Evolutionary conservation across 257 asterid genomes (phyloP), one percentile per base, ranked within the genome.

Genomic region (Avicennia marina): DNA sequence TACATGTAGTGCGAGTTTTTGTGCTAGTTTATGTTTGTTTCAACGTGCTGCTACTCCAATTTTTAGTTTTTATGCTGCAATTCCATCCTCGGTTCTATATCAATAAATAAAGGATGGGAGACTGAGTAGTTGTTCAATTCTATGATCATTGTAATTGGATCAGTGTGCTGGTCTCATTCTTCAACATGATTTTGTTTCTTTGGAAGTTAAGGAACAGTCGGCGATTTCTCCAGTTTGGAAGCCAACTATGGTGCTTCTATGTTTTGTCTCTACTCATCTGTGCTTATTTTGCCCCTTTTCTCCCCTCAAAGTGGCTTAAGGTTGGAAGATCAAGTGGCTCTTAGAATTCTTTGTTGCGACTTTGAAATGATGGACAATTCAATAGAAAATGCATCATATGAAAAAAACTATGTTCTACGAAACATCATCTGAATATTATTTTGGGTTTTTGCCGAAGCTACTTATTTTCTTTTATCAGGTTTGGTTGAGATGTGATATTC

Each of bases 31-130:
- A 6, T 48, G 31, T 42, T 57, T 25, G 18, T 38, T 57, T 20
- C 29, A 7, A 27, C 31, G 1, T 50, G 46, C 12, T 42, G 46
- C 43, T 51, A 26, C 48, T 50, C 10, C 26, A 58, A 33, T 26
- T 36, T 21, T 22, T n/a, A n/a, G n/a, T n/a, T n/a, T n/a, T n/a
- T n/a, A n/a, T n/a, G 16, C 38, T 55, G 65, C 60, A 11, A 25
- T 47, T 49, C 29, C 26, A n/a, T 12, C 57, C 24, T 39, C 25
- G 25, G 26, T 20, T 47, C 29, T 41, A 7, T 24, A 11, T n/a
- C 17, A 22, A 20, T 16, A 27, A 33, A 45, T 55, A 53, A 26
- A n/a, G 3, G 15, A 27, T 51, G 41, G 11, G n/a, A 39, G 43
- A 22, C 32, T 21, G 11, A 10, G 15, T 33, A 19, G 29, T 15